phyloP scores from a whole-genome alignment of 148 eudicot genomes.

The Vaccinium macrocarpon region DNA sequence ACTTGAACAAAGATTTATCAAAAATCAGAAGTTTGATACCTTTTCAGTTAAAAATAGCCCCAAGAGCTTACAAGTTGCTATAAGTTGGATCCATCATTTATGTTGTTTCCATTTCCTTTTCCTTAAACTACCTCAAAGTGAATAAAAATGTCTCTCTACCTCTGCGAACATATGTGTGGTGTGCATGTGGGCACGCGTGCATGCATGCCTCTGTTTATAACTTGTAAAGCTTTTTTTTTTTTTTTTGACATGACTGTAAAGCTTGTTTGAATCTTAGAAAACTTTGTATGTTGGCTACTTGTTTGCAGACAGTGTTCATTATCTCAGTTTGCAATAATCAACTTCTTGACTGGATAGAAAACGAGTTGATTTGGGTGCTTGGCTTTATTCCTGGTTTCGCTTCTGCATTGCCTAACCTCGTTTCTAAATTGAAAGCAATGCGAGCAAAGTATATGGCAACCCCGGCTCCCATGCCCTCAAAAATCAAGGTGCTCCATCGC shows the following conservation, averaged over 20 bases:
- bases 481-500: slow-evolving; percentile 47
- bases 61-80: background rate
- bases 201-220: background rate
- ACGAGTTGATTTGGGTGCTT: slow-evolving; percentile 79
- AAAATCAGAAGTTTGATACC: background rate
- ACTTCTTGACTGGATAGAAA: slow-evolving; percentile 91
- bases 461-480: slow-evolving; percentile 54
- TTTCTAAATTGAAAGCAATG: slow-evolving; percentile 68
- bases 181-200: background rate
- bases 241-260: background rate
- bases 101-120: background rate
- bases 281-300: background rate
- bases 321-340: slow-evolving; percentile 96
- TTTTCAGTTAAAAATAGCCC: background rate
- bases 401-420: slow-evolving; percentile 52
- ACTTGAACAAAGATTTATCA: background rate
- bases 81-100: background rate
- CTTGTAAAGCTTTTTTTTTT: background rate
- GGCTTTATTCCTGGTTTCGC: slow-evolving; percentile 75
- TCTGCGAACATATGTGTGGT: background rate
- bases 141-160: too few species aligned
- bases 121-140: background rate
- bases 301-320: slow-evolving; percentile 79
- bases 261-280: background rate
- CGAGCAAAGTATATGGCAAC: slow-evolving; percentile 80